Base-by-base conservation (phyloP, 331 rosid genomes). In the Saraca asoca region DNA sequence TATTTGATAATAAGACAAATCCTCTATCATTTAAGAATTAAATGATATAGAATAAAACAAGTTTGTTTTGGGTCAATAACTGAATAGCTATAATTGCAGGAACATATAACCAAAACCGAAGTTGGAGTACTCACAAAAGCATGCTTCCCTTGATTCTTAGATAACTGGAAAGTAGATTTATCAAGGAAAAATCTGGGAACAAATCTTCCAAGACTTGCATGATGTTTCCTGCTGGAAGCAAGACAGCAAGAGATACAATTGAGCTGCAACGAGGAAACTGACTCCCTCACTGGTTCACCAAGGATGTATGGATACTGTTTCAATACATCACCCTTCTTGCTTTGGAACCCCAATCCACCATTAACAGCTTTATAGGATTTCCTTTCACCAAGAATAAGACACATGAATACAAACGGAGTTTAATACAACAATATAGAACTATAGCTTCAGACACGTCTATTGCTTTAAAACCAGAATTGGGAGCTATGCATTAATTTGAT, bases 221-320 rank as follows among this genome's bases (percentile, higher is more conserved):
- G 70, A 70, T 75, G 64, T 51, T 66, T 79, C 66, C 56, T 80
- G 18, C 64, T 12, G 69, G 78, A 82, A 77, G 72, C 66, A 70
- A 75, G 76, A 57, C 85, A 84, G 80, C 95, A 82, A 69, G 91
- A 77, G 41, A 72, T 58, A 75, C 87, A 74, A 35, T 55, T 64
- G 45, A 56, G 73, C 44, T 54, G 80, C 35, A 66, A 60, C 46
- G 44, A 51, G 55, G 50, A 72, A 57, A 73, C 58, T 44, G 83
- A 61, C 35, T 54, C 76, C n/a, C 68, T 17, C 59, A 72, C 68
- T 16, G 78, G 80, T 65, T 83, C 87, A 14, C 81, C 68, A 34
- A 79, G 58, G 13, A 78, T 35, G 48, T 82, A 80, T 44, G 77
- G 54, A 58, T 51, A 48, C 7, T 68, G 87, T 57, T 78, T 84